Base-by-base conservation (phyloP, 257 asterid genomes). In the Primulina tabacum region DNA sequence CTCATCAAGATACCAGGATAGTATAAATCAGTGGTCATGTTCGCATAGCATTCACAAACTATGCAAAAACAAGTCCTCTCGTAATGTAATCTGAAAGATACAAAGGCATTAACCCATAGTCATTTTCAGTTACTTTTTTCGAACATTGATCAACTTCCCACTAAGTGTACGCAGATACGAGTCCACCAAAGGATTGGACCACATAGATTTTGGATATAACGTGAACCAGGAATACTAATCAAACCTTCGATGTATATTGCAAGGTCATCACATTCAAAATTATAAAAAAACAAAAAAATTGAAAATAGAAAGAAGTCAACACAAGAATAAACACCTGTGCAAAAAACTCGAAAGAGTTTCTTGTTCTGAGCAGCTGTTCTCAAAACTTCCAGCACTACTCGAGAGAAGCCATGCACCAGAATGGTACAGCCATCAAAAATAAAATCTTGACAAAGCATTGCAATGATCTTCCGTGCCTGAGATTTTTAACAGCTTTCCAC, bases 361-460 rank as follows among this genome's bases (percentile, higher is more conserved):
- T 84, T 78, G 73, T 76, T 84, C 47, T 82, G 88, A 24, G 97
- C 96, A 21, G 97, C 97, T 33, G 90, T 83, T 84, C 60, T 83
- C 87, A 90, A 64, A 68, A 87, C 84, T 79, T 92, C 96, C 73
- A 88, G 82, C 73, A 92, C 97, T 24, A 90, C 98, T 35, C 96
- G 75, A 1, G 98, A 92, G 86, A 87, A 92, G 60, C 97, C 98
- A 80, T 90, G 98, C 74, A 92, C 97, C 86, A 90, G 81, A 74
- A 92, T 90, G 79, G 97, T 90, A 70, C 97, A 92, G 17, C 96
- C 96, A 83, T 92, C 92, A 60, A 84, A 90, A 34, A 92, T 87
- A 78, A 92, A 90, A 78, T 92, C 97, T 78, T 92, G 96, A 73
- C 94, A 75, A 52, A 92, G 92, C 97, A 87, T 84, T 0, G 96